Evolutionary conservation across 257 asterid species (phyloP), one percentile per base, ranked within the genome.

Genomic region (Nyctanthes arbortristis): DNA sequence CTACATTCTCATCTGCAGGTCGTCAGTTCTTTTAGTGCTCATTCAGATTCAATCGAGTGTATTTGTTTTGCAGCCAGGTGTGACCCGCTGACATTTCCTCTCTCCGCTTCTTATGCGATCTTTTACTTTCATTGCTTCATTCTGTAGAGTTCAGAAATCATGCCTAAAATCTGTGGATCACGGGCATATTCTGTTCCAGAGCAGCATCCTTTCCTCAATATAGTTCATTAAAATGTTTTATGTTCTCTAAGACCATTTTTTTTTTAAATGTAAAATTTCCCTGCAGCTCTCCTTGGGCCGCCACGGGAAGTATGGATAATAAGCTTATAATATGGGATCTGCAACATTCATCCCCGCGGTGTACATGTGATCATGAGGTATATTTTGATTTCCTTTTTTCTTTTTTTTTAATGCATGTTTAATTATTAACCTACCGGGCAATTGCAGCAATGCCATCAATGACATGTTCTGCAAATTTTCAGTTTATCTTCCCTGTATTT

Each of bases 221-320:
- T n/a, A 67, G 54, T 13, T 18, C 34, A 61, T 63, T 49, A 39
- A 5, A n/a, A 40, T 54, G 34, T 62, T 60, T 54, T 32, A 33
- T 66, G 79, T 66, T 71, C 57, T 28, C 73, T 73, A 69, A 81
- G 35, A 20, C 32, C 29, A 59, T 68, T 61, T 78, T 30, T 16
- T 67, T 76, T 33, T n/a, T n/a, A n/a, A n/a, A 28, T 43, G 45
- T 68, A 29, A 70, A 49, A 39, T 65, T 6, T 66, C 5, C 34
- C 70, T 63, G 74, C 81, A 92, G 98, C 76, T 77, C 87, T 54
- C 84, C 86, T 22, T 82, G 89, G 78, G 97, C 81, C 37, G 98
- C 97, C 71, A 91, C 96, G 3, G 99, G 96, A 57, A 83, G 96
- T 79, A 76, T 87, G 96, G 98, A 93, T 80, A 77, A 78, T 70